A percentile compares a stretch with the other conserved stretches of the same genome.
phyloP scores from a whole-genome alignment of 2,329 filamentous ascomycete species.

The Samsoniella hepiali region DNA sequence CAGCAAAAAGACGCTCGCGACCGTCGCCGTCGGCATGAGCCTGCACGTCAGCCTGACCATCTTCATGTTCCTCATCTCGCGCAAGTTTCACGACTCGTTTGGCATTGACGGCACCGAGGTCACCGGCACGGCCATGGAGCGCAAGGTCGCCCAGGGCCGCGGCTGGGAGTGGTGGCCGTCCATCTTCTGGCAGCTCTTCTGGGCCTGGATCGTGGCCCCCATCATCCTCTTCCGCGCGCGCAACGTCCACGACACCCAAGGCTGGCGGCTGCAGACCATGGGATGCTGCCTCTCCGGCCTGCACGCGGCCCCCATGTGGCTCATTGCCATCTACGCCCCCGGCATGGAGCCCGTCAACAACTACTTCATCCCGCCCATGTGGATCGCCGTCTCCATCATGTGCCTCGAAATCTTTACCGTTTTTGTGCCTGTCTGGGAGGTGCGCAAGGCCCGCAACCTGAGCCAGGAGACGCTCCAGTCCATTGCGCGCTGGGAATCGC shows the following conservation, averaged over 20 bases:
- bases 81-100: conserved; percentile 61
- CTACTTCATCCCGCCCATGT: conserved; percentile 59
- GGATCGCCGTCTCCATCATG: conserved; percentile 61
- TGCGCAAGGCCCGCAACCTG: conserved; percentile 44
- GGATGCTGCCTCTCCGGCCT: conserved; percentile 50
- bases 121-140: conserved; percentile 49
- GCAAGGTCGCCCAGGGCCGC: conserved; percentile 41
- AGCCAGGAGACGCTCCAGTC: conserved; percentile 47
- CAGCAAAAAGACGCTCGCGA: conserved; percentile 46
- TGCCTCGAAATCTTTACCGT: conserved; percentile 62
- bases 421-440: conserved; percentile 60
- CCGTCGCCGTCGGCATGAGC: conserved; percentile 52
- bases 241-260: conserved; percentile 60
- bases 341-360: conserved; percentile 50
- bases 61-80: conserved; percentile 60
- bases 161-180: conserved; percentile 70
- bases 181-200: conserved; percentile 61
- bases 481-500: conserved; percentile 47
- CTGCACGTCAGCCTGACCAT: conserved; percentile 57
- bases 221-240: conserved; percentile 60
- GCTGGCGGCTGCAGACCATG: conserved; percentile 64
- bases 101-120: conserved; percentile 62
- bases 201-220: conserved; percentile 61
- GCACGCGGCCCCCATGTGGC: conserved; percentile 65
- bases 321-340: conserved; percentile 55